phyloP scores from a whole-genome alignment of 2,329 filamentous ascomycete genomes.

The Diaporthe nobilis region DNA sequence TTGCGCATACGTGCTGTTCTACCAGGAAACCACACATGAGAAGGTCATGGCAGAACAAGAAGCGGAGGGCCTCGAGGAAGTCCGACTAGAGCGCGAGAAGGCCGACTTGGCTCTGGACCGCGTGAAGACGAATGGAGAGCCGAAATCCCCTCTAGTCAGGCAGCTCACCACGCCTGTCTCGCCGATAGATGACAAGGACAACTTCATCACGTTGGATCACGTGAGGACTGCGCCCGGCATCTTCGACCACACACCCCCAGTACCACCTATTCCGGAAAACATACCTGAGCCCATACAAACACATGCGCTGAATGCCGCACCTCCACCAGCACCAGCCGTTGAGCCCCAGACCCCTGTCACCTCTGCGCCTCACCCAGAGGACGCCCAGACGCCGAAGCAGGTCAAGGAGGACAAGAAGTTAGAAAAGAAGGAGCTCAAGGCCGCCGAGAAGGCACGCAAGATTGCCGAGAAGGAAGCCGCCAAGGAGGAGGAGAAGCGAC shows the following conservation, averaged over 20 bases:
- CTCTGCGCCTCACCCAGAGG: conserved; percentile 66
- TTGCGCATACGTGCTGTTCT: conserved; percentile 97
- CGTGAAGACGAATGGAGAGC: conserved; percentile 53
- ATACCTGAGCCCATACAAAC: conserved; percentile 42
- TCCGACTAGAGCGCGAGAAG: conserved; percentile 68
- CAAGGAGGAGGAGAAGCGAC: conserved; percentile 60
- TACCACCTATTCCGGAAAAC: conserved; percentile 46
- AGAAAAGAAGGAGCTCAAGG: conserved; percentile 78
- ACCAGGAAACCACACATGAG: conserved; percentile 87
- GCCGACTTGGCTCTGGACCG: conserved; percentile 65
- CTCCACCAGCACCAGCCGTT: conserved; percentile 47
- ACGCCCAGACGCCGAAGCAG: conserved; percentile 52
- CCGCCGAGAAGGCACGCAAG: conserved; percentile 64
- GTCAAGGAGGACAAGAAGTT: conserved; percentile 74
- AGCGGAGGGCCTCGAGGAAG: conserved; percentile 78
- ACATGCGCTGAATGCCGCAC: conserved; percentile 49
- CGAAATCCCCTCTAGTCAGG: conserved; percentile 60
- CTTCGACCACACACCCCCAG: conserved; percentile 42
- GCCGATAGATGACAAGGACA: conserved; percentile 62
- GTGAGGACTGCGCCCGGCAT: conserved; percentile 73
- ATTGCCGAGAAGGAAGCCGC: conserved; percentile 61
- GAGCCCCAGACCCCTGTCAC: conserved; percentile 44
- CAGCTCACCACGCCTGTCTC: conserved; percentile 63
- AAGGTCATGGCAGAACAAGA: conserved; percentile 84
- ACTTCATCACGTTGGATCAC: conserved; percentile 74